Evolutionary conservation across 148 eudicot species (phyloP).

Genomic region (Vaccinium myrtillus): DNA sequence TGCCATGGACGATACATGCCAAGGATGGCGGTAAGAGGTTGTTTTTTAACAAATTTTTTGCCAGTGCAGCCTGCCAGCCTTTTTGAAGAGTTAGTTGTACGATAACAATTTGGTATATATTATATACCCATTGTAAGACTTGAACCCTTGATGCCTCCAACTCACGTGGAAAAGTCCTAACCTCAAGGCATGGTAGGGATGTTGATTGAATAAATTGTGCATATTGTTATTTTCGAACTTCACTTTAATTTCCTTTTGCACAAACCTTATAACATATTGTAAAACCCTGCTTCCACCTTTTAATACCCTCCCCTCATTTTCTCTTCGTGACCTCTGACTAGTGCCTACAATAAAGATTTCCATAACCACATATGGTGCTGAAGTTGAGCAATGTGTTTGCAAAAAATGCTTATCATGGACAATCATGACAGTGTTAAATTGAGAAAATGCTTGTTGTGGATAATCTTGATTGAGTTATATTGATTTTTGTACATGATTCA

Average conservation of each 20-base stretch:
- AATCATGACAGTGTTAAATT: neutral
- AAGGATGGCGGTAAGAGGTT: conserved; percentile 63
- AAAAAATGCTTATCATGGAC: neutral
- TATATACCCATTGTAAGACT: neutral
- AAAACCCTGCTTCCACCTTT: neutral
- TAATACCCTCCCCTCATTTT: neutral
- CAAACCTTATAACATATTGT: neutral
- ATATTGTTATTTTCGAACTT: neutral
- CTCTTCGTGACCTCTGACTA: neutral
- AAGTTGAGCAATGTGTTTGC: neutral
- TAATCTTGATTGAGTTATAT: neutral
- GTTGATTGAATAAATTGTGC: neutral
- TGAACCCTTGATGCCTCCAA: neutral
- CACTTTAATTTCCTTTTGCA: neutral
- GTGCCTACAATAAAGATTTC: neutral
- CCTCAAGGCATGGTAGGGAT: neutral
- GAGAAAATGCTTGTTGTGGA: conserved; percentile 3
- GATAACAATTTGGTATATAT: too few species aligned
- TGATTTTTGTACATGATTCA: neutral
- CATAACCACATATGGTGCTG: neutral
- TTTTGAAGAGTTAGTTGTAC: neutral
- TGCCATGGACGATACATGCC: conserved; percentile 84
- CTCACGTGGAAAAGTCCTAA: neutral
- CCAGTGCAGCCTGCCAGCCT: neutral
- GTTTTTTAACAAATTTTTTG: neutral